Conservation (phyloP, 2,329 filamentous ascomycete species). For the Paramyrothecium sp. region DNA sequence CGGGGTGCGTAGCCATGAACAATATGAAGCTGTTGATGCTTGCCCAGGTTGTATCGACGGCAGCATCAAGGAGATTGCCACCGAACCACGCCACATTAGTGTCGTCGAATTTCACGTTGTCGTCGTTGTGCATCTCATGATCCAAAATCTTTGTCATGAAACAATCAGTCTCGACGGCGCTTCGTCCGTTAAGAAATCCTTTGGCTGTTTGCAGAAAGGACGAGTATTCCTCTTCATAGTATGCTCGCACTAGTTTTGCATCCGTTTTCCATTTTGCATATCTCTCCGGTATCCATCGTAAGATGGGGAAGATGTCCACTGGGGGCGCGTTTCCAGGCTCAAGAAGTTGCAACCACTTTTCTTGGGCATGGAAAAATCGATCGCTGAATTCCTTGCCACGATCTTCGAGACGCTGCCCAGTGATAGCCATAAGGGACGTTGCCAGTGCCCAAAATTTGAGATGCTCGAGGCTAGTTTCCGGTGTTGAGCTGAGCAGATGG, state of each 20-base stretch:
- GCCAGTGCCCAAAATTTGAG: too few species aligned
- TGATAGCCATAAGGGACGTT: not conserved
- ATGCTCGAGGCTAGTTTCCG: too few species aligned
- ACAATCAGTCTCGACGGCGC: not conserved
- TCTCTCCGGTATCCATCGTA: not conserved
- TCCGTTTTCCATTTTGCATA: not conserved
- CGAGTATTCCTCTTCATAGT: not conserved
- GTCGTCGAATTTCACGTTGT: not conserved
- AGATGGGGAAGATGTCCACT: not conserved
- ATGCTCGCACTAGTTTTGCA: not conserved
- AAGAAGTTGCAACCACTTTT: not conserved
- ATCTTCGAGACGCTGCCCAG: not conserved
- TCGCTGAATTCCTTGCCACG: not conserved
- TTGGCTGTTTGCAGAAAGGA: not conserved
- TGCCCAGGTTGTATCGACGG: not conserved
- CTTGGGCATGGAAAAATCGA: not conserved
- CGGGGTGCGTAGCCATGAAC: not conserved
- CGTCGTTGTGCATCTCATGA: not conserved
- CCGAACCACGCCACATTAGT: not conserved
- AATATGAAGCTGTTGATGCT: not conserved
- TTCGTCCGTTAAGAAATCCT: not conserved
- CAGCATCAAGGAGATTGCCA: not conserved
- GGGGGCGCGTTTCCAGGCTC: not conserved
- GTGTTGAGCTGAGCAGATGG: too few species aligned
- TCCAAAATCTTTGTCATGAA: not conserved